phyloP scores from a whole-genome alignment of 2,329 filamentous ascomycete genomes.

The Aspergillus sp. region DNA sequence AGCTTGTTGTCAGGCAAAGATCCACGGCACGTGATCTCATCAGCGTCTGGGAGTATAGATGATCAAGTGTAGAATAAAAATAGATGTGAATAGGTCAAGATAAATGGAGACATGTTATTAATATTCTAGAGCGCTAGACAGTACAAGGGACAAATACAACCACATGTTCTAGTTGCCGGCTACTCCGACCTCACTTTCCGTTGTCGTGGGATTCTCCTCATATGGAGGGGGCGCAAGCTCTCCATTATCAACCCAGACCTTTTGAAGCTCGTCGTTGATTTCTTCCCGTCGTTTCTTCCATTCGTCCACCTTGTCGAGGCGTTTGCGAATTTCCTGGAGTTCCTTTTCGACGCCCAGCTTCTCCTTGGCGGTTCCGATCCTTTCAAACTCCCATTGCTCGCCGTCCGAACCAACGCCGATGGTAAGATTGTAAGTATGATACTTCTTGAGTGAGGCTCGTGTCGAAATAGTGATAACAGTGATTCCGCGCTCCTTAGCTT shows the following conservation, averaged over 20 bases:
- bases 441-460: constrained; percentile 89
- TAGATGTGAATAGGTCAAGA: neutral
- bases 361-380: constrained; percentile 90
- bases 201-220: constrained; percentile 14
- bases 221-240: constrained; percentile 40
- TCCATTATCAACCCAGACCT: constrained; percentile 57
- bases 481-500: constrained; percentile 87
- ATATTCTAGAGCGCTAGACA: neutral
- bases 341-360: constrained; percentile 93
- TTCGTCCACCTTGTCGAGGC: constrained; percentile 75
- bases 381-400: constrained; percentile 89
- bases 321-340: constrained; percentile 76
- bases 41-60: neutral
- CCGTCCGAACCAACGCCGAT: constrained; percentile 77
- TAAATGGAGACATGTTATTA: neutral
- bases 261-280: constrained; percentile 77
- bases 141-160: neutral
- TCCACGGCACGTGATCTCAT: neutral
- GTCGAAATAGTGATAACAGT: constrained; percentile 96
- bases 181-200: constrained; percentile 20
- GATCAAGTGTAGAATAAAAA: neutral
- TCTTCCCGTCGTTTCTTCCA: constrained; percentile 77
- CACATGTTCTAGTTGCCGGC: neutral
- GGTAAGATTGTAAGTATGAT: constrained; percentile 87
- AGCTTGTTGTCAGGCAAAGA: neutral